Conservation (phyloP, 805 yeast genomes). For the Blastobotrys mokoenaii region DNA sequence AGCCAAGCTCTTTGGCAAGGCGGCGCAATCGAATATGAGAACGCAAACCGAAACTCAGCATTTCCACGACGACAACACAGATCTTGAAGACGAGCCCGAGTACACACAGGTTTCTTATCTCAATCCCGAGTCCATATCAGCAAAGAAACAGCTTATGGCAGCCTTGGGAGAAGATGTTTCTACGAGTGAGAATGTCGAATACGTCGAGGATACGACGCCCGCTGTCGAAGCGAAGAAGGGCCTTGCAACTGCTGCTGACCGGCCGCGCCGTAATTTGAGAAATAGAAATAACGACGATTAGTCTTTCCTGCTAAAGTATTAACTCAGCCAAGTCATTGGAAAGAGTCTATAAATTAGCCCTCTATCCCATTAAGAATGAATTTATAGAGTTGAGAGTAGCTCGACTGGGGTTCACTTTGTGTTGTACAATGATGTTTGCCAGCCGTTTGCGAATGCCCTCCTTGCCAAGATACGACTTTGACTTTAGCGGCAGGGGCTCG, state of each 20-base stretch:
- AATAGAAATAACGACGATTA: no score
- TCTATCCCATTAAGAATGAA: slow-evolving; percentile 42
- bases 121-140: slow-evolving; percentile 17
- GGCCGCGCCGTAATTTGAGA: slow-evolving; percentile 6
- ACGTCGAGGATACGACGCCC: no score
- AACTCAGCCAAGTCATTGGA: no score
- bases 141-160: slow-evolving; percentile 13
- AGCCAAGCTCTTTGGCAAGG: slow-evolving; percentile 3
- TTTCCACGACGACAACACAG: not conserved
- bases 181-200: not conserved
- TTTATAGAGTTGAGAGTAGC: slow-evolving; percentile 70
- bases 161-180: slow-evolving; percentile 16
- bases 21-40: slow-evolving; percentile 3
- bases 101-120: slow-evolving; percentile 18
- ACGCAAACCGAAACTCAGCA: slow-evolving; percentile 1
- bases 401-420: slow-evolving; percentile 66
- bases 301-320: no score
- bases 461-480: slow-evolving; percentile 30
- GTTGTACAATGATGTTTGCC: slow-evolving; percentile 37
- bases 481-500: slow-evolving; percentile 16
- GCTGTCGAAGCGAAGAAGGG: not conserved
- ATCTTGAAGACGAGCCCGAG: slow-evolving; percentile 1
- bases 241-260: slow-evolving; percentile 1
- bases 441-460: slow-evolving; percentile 49
- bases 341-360: no score